These are phyloP conservation scores for Trichoderma orchidacearum DNA, from an alignment of 495 filamentous ascomycete genomes.

Conservation along the genomic window DNA sequence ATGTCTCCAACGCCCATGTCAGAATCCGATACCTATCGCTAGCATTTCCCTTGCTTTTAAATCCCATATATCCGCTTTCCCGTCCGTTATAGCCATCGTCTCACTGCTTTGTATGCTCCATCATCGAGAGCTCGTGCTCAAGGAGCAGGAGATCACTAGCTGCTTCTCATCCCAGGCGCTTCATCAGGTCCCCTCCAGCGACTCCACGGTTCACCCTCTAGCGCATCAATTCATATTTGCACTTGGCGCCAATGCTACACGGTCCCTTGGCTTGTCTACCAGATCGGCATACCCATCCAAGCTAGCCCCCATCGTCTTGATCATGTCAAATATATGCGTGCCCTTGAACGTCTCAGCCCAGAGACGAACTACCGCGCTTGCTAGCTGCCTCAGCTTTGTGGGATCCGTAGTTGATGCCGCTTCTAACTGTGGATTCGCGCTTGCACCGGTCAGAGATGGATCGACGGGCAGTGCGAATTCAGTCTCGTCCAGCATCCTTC, in stretches of 20 bases:
- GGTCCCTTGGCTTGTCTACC: slow-evolving; percentile 39
- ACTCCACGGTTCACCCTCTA: neutral
- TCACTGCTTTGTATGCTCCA: too few species aligned
- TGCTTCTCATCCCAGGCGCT: neutral
- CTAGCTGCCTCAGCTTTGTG: slow-evolving; percentile 43
- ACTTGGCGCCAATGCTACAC: slow-evolving; percentile 4
- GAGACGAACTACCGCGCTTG: slow-evolving; percentile 46
- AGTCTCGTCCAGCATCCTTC: slow-evolving; percentile 65
- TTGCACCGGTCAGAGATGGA: slow-evolving; percentile 25
- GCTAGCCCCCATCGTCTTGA: slow-evolving; percentile 46
- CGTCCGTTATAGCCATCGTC: too few species aligned
- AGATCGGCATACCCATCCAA: slow-evolving; percentile 53
- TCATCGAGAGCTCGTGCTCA: too few species aligned
- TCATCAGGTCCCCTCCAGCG: neutral
- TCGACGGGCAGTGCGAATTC: slow-evolving; percentile 51
- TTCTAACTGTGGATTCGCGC: slow-evolving; percentile 18
- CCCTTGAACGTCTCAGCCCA: slow-evolving; percentile 60
- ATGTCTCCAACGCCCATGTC: too few species aligned
- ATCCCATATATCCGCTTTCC: too few species aligned
- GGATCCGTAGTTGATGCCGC: slow-evolving; percentile 25
- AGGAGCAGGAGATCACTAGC: neutral
- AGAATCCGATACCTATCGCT: too few species aligned
- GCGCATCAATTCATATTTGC: neutral
- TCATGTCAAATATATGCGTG: slow-evolving; percentile 53
- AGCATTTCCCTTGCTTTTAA: too few species aligned